Percentiles rank a stretch among this genome's conserved stretches.
phyloP scores from a whole-genome alignment of 2,329 filamentous ascomycete genomes.

The Phyllosticta capitalensis region DNA sequence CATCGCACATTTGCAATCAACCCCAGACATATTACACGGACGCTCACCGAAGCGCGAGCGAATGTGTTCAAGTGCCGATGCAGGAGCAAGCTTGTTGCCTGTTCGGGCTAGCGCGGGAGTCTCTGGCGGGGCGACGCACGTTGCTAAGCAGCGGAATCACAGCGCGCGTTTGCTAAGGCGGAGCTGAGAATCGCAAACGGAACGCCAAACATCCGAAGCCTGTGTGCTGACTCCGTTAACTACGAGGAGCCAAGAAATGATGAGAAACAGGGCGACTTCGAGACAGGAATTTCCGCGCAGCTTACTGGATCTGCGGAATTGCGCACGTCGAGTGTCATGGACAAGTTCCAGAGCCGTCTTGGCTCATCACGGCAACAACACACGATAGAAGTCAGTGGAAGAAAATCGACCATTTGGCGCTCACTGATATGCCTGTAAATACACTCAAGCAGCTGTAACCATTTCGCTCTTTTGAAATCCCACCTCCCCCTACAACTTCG shows the following conservation, averaged over 20 bases:
- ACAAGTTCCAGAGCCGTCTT: neutral
- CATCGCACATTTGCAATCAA: neutral
- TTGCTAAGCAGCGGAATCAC: neutral
- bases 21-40: neutral
- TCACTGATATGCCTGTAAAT: constrained; percentile 2
- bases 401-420: constrained; percentile 5
- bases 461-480: neutral
- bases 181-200: neutral
- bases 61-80: neutral
- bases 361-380: neutral
- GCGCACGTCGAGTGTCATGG: too few relatives aligned
- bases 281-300: neutral
- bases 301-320: neutral
- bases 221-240: neutral
- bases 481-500: constrained; percentile 3
- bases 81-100: neutral
- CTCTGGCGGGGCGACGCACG: neutral
- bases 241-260: neutral
- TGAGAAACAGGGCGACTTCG: neutral
- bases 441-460: neutral
- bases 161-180: neutral
- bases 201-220: neutral
- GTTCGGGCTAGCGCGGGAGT: neutral
- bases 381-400: neutral
- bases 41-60: neutral